Evolutionary conservation across 2,329 filamentous ascomycete species (phyloP).

Genomic region (Talaromyces islandicus): DNA sequence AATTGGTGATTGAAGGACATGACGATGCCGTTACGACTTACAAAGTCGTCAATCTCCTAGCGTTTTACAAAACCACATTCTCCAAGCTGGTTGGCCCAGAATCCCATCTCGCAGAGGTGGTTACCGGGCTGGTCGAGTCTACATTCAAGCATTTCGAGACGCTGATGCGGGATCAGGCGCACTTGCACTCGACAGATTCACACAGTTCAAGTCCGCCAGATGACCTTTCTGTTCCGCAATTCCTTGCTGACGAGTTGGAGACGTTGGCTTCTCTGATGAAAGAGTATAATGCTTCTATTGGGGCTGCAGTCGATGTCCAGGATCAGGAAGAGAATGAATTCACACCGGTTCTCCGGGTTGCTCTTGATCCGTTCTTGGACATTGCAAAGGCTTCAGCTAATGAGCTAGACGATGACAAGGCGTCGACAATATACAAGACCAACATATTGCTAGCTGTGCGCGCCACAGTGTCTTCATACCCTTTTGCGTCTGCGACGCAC

Average conservation of each 20-base stretch:
- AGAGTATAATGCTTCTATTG: constrained; percentile 77
- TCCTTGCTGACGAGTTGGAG: constrained; percentile 73
- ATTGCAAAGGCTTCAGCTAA: constrained; percentile 52
- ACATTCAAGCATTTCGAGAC: constrained; percentile 77
- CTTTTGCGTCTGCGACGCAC: constrained; percentile 58
- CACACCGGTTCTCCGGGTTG: constrained; percentile 66
- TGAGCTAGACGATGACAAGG: constrained; percentile 29
- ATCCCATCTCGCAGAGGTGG: constrained; percentile 63
- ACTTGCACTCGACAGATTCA: constrained; percentile 63
- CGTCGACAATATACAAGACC: constrained; percentile 45
- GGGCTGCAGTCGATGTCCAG: constrained; percentile 34
- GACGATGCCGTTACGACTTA: constrained; percentile 86
- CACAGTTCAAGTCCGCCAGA: constrained; percentile 64
- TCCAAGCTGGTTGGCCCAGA: constrained; percentile 66
- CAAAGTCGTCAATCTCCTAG: constrained; percentile 80
- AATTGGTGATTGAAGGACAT: constrained; percentile 87
- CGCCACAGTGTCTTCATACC: constrained; percentile 32
- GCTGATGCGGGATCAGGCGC: constrained; percentile 66
- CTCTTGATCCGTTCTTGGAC: constrained; percentile 78
- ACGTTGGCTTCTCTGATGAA: constrained; percentile 74
- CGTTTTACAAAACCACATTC: constrained; percentile 86
- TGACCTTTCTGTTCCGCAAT: constrained; percentile 73
- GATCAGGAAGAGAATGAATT: constrained; percentile 63
- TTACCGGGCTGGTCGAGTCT: constrained; percentile 64
- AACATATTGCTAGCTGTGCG: constrained; percentile 42